These are phyloP conservation scores for Sphaerosporella brunnea DNA, from an alignment of 495 filamentous ascomycete genomes.

Conservation along the genomic window DNA sequence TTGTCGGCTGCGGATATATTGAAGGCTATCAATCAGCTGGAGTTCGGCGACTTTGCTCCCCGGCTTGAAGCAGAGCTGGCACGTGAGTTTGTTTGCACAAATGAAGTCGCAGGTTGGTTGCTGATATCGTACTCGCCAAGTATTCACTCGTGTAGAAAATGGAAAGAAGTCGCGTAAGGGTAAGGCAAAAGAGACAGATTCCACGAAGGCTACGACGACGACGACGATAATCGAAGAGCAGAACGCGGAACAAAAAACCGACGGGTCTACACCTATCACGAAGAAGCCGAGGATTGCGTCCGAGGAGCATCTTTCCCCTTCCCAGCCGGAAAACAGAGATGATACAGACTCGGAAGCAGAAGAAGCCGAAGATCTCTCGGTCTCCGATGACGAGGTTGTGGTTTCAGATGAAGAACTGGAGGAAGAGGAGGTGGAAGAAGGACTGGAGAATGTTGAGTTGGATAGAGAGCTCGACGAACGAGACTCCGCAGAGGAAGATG, in stretches of 20 bases:
- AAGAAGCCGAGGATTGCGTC: constrained; percentile 12
- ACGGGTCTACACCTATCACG: constrained; percentile 7
- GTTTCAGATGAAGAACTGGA: constrained; percentile 9
- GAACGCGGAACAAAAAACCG: too few relatives aligned
- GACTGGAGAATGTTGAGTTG: neutral
- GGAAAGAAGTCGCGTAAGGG: neutral
- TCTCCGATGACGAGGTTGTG: constrained; percentile 4
- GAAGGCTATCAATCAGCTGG: constrained; percentile 60
- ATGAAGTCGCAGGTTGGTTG: neutral
- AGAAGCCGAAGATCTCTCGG: constrained; percentile 13
- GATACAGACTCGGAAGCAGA: constrained; percentile 17
- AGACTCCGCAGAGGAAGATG: constrained; percentile 7
- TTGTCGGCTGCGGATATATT: constrained; percentile 73
- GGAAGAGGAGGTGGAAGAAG: constrained; percentile 4
- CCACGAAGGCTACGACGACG: too few relatives aligned
- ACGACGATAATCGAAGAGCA: too few relatives aligned
- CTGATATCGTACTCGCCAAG: too few relatives aligned
- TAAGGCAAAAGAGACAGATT: constrained; percentile 5
- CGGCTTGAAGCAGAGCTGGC: constrained; percentile 40
- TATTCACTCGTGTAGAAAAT: neutral
- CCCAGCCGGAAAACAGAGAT: constrained; percentile 1
- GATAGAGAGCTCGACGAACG: neutral
- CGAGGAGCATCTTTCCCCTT: neutral
- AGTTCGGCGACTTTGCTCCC: constrained; percentile 53
- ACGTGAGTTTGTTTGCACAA: constrained; percentile 25